These are phyloP conservation scores for Tirmania nivea DNA, from an alignment of 495 filamentous ascomycete genomes.

Conservation along the genomic window DNA sequence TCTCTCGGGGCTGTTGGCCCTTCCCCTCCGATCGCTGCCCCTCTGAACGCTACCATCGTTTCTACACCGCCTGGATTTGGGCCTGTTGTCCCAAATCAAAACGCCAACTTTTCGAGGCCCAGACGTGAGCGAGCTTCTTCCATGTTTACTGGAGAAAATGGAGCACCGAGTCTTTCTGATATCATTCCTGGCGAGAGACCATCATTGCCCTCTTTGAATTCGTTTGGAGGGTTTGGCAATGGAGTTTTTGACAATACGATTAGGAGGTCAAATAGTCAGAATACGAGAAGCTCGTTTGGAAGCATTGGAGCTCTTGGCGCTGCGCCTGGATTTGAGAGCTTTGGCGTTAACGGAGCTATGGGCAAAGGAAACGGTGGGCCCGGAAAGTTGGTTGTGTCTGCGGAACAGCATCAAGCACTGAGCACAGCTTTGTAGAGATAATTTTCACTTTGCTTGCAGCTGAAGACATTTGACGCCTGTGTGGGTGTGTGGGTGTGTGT, in stretches of 20 bases:
- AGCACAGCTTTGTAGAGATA: too few relatives aligned
- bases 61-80: constrained; percentile 12
- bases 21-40: neutral
- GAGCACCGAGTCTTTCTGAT: constrained; percentile 17
- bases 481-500: too few relatives aligned
- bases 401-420: neutral
- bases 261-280: neutral
- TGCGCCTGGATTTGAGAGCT: neutral
- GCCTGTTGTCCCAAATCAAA: constrained; percentile 4
- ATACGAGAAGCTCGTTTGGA: neutral
- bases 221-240: neutral
- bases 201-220: neutral
- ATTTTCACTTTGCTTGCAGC: too few relatives aligned
- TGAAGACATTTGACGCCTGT: too few relatives aligned
- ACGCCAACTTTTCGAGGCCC: neutral
- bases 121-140: constrained; percentile 15
- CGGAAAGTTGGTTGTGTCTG: neutral
- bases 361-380: neutral
- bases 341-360: neutral
- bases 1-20: neutral
- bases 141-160: constrained; percentile 16
- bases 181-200: constrained; percentile 7
- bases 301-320: neutral
- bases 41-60: constrained; percentile 6
- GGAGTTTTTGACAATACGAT: neutral